phyloP scores from a whole-genome alignment of 805 yeast species.

The Peterozyma toletana region DNA sequence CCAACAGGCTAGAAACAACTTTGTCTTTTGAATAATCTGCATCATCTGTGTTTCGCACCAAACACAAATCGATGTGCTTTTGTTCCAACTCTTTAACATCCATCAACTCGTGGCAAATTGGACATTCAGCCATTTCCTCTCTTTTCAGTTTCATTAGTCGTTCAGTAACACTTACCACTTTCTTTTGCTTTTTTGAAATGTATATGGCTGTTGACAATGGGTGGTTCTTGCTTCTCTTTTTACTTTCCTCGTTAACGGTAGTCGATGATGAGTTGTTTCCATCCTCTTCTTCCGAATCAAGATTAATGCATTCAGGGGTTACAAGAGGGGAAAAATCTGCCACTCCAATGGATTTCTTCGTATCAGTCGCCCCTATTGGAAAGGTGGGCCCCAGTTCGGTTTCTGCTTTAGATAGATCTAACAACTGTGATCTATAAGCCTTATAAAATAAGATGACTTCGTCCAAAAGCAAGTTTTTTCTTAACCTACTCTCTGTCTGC shows the following conservation, averaged over 20 bases:
- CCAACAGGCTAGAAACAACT: neutral
- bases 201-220: neutral
- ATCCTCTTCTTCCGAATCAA: constrained; percentile 12
- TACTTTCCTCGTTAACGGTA: constrained; percentile 8
- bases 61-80: constrained; percentile 57
- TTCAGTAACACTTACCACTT: constrained; percentile 2
- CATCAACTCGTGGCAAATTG: constrained; percentile 54
- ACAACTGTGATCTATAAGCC: constrained; percentile 30
- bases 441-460: constrained; percentile 55
- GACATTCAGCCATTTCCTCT: constrained; percentile 40
- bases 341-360: constrained; percentile 12
- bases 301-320: constrained; percentile 10
- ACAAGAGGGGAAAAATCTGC: neutral
- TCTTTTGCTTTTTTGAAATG: constrained; percentile 2
- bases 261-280: constrained; percentile 4
- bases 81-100: constrained; percentile 48
- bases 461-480: constrained; percentile 63
- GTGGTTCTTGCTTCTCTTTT: constrained; percentile 8
- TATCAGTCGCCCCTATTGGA: constrained; percentile 17
- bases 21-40: constrained; percentile 15
- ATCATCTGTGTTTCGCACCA: constrained; percentile 13
- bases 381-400: too few relatives aligned
- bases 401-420: constrained; percentile 13
- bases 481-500: constrained; percentile 60
- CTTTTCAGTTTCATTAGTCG: constrained; percentile 6